phyloP scores from a whole-genome alignment of 306 rosid species.

The Gastrolobium bilobum region DNA sequence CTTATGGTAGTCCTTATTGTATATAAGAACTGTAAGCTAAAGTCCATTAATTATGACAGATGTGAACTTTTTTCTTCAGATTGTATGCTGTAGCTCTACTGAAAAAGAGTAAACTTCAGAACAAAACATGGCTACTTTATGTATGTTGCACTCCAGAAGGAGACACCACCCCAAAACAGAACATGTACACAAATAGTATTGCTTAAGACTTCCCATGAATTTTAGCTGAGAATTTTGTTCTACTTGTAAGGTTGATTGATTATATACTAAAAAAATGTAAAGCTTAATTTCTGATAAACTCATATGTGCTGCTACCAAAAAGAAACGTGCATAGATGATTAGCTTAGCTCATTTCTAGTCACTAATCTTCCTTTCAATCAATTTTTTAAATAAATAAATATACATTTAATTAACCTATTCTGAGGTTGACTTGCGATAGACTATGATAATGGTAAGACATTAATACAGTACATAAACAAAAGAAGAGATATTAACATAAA shows the following conservation, averaged over 20 bases:
- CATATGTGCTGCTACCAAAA: background rate
- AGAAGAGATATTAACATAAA: too few relatives aligned
- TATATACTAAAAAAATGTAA: background rate
- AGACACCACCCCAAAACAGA: background rate
- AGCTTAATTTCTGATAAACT: background rate
- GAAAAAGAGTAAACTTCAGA: background rate
- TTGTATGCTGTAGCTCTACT: background rate
- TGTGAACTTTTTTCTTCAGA: slow-evolving; percentile 1
- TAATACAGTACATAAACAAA: background rate
- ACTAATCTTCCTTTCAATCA: background rate
- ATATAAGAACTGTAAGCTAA: slow-evolving; percentile 1
- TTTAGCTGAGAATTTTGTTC: background rate
- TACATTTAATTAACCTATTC: background rate
- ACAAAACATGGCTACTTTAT: background rate
- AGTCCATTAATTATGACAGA: background rate
- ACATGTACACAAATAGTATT: background rate
- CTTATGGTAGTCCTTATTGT: slow-evolving; percentile 18
- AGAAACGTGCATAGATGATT: background rate
- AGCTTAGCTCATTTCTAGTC: background rate
- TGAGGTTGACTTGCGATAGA: background rate
- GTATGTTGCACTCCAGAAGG: background rate
- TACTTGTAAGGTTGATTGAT: background rate
- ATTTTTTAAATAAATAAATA: background rate
- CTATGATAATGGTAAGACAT: background rate
- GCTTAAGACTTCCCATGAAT: background rate